Conservation (phyloP, 805 yeast genomes). For the Cephaloascus fragrans region DNA sequence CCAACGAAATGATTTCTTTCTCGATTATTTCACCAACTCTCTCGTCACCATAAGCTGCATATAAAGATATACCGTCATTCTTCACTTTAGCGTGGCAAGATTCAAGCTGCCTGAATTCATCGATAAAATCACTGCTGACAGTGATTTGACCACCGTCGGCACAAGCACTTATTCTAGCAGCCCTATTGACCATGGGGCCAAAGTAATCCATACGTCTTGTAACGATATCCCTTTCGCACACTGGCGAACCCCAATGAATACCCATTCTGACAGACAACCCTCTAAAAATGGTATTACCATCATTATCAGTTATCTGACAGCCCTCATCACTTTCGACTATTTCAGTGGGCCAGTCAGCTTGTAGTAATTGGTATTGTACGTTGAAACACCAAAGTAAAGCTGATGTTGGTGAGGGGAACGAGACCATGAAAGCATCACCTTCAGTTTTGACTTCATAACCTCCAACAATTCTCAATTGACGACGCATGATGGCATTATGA, state of each 20-base stretch:
- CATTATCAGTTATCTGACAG: conserved; percentile 60
- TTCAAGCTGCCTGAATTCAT: conserved; percentile 55
- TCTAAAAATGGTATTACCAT: conserved; percentile 54
- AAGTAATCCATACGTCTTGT: conserved; percentile 97
- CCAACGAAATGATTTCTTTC: conserved; percentile 53
- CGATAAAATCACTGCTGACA: conserved; percentile 70
- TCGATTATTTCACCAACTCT: conserved; percentile 47
- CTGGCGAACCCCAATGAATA: conserved; percentile 96
- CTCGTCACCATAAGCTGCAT: conserved; percentile 35
- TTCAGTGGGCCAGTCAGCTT: conserved; percentile 94
- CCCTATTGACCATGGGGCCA: conserved; percentile 96
- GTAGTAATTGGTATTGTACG: conserved; percentile 73
- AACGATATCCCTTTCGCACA: conserved; percentile 88
- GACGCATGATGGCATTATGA: conserved; percentile 90
- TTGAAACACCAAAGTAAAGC: conserved; percentile 93
- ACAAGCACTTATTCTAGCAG: conserved; percentile 85
- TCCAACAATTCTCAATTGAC: conserved; percentile 84
- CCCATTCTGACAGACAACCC: conserved; percentile 98
- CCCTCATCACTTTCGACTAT: conserved; percentile 81
- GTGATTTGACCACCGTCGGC: conserved; percentile 99
- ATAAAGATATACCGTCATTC: conserved; percentile 14
- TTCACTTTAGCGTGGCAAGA: conserved; percentile 32
- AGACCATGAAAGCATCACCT: conserved; percentile 98
- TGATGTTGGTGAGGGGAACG: conserved; percentile 85
- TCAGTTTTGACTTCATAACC: conserved; percentile 98